Percentiles rank a stretch among this genome's conserved stretches.
phyloP scores from a whole-genome alignment of 1,284 basidiomycete genomes.

The Termitomyces sp. region DNA sequence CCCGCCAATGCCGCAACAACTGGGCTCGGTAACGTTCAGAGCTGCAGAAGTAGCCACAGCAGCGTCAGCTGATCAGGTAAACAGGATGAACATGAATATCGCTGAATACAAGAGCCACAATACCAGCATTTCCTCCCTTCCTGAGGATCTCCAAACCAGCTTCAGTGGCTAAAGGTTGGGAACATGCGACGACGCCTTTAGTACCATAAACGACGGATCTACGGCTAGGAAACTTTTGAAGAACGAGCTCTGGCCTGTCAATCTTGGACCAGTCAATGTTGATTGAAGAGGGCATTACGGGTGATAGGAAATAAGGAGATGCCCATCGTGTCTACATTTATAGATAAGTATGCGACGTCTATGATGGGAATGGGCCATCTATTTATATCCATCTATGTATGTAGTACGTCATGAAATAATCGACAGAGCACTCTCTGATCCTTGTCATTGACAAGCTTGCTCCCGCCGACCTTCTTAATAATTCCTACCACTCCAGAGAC shows the following conservation, averaged over 20 bases:
- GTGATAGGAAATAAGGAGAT: not conserved
- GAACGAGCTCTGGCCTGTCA: conserved; percentile 51
- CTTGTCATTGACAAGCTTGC: too few relatives aligned
- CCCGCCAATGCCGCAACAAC: conserved; percentile 80
- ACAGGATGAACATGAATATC: not conserved
- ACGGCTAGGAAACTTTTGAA: conserved; percentile 64
- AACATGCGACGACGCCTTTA: conserved; percentile 85
- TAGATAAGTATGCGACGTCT: too few relatives aligned
- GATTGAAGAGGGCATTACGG: conserved; percentile 34
- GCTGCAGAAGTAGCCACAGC: conserved; percentile 72
- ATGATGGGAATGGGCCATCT: too few relatives aligned
- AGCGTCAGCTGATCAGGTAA: conserved; percentile 35
- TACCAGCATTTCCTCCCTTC: conserved; percentile 89
- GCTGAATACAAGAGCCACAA: not conserved
- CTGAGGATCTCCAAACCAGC: conserved; percentile 86
- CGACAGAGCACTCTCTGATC: too few relatives aligned
- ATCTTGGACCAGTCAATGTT: conserved; percentile 67
- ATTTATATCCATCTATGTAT: not conserved
- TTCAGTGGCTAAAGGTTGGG: conserved; percentile 85
- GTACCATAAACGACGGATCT: conserved; percentile 78
- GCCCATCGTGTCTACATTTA: not conserved
- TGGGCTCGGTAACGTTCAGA: conserved; percentile 83
- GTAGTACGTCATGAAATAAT: too few relatives aligned
- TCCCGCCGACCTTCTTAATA: not conserved
- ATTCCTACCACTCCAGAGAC: not conserved